Base-by-base conservation (phyloP, 2,329 filamentous ascomycete genomes). In the Macrophomina tecta region DNA sequence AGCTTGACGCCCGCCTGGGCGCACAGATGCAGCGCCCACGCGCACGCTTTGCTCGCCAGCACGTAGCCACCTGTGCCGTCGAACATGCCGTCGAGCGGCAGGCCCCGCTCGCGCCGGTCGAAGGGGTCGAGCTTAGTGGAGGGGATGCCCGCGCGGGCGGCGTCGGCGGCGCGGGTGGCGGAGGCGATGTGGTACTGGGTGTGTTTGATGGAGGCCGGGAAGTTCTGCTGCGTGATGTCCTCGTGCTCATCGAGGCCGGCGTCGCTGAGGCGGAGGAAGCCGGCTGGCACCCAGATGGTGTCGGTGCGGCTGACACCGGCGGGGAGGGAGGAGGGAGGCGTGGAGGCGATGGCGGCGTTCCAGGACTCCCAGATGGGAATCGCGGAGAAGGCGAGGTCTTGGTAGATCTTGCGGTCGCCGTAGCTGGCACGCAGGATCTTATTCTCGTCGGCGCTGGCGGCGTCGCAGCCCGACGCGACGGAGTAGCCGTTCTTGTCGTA, bases 361-460 rank as follows among this genome's bases (percentile, higher is more conserved):
- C 66, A 67, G 18, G 51, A 32, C n/a, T 67, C 60, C 66, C 66
- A 67, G 40, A 34, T 18, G 30, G 42, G 42, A 49, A 67, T 58
- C n/a, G 66, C 66, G 18, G 42, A 30, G 61, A 67, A 64, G 52
- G 66, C 61, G 7, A 67, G 66, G 61, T 64, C 52, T 34, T 67
- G 66, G 51, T 67, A 67, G 28, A 67, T 56, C 12, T 64, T 64
- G 36, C 61, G 45, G 36, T 87, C 85, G 68, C 86, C 84, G 67
- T 88, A 88, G 69, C 88, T 85, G 4, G 83, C 85, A 2, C 86
- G 81, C 42, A 89, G 79, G 65, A 89, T 88, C 74, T 89, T 89
- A 73, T 89, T 89, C 34, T 64, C 60, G 42, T 64, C 66, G 40
- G 66, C 66, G 42, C 60, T 64, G 58, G 66, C 66, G 46, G 66